Conservation (phyloP, 257 asterid species). For the Coffea canephora region DNA sequence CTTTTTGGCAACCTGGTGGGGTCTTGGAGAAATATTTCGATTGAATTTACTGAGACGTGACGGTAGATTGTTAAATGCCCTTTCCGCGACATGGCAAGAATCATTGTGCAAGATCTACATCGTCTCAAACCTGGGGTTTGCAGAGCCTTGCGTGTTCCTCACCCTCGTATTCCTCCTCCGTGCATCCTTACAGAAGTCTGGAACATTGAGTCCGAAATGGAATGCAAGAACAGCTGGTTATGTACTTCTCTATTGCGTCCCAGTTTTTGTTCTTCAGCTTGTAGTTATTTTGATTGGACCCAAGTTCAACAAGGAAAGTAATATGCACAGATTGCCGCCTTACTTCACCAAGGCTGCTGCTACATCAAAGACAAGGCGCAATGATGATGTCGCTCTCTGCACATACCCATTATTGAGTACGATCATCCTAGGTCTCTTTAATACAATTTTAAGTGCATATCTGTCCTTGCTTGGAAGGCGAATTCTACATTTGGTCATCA, state of each 20-base stretch:
- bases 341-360: slow-evolving; percentile 58
- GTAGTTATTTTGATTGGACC: slow-evolving; percentile 55
- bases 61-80: slow-evolving; percentile 54
- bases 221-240: slow-evolving; percentile 56
- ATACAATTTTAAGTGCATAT: slow-evolving; percentile 51
- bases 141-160: slow-evolving; percentile 83
- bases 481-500: slow-evolving; percentile 66
- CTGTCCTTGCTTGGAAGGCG: slow-evolving; percentile 66
- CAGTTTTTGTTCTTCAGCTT: slow-evolving; percentile 66
- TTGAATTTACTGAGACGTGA: slow-evolving; percentile 51
- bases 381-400: slow-evolving; percentile 50
- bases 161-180: slow-evolving; percentile 70
- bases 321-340: slow-evolving; percentile 47
- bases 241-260: slow-evolving; percentile 65
- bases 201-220: slow-evolving; percentile 61
- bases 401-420: slow-evolving; percentile 78
- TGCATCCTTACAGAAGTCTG: slow-evolving; percentile 65
- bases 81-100: slow-evolving; percentile 68
- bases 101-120: slow-evolving; percentile 73
- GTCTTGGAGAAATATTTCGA: slow-evolving; percentile 70
- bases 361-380: slow-evolving; percentile 20
- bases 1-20: slow-evolving; percentile 67
- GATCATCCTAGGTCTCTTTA: slow-evolving; percentile 63
- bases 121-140: slow-evolving; percentile 74
- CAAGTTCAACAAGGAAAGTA: slow-evolving; percentile 31